Evolutionary conservation across 106 monocot genomes (phyloP).

Genomic region (Dendrobium chrysotoxum): DNA sequence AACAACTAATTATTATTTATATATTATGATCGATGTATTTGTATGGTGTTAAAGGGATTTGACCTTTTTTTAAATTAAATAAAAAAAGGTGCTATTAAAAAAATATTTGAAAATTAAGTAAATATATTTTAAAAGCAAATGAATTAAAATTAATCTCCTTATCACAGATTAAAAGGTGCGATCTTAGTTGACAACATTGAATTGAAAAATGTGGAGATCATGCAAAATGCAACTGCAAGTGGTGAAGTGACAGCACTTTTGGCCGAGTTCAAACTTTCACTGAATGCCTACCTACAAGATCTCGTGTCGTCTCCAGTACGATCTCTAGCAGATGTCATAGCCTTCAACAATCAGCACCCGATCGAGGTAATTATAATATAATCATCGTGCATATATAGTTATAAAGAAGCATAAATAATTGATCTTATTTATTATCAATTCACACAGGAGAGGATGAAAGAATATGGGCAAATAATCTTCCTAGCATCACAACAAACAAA

Average conservation of each 20-base stretch:
- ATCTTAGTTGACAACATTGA: conserved; percentile 30
- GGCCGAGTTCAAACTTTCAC: conserved; percentile 52
- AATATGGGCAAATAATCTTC: conserved; percentile 24
- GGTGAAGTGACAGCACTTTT: conserved; percentile 17
- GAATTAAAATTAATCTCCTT: no score
- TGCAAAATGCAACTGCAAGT: conserved; percentile 13
- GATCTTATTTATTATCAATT: no score
- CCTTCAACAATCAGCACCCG: conserved; percentile 45
- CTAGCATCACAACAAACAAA: conserved; percentile 20
- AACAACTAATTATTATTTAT: no score
- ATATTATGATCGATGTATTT: no score
- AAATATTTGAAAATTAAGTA: no score
- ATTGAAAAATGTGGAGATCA: conserved; percentile 28
- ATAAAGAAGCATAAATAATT: no score
- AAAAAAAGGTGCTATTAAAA: no score
- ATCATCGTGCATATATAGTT: no score
- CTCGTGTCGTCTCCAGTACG: conserved; percentile 43
- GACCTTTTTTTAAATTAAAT: no score
- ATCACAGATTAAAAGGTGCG: conserved; percentile 20
- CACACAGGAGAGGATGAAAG: conserved; percentile 18
- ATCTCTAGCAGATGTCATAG: conserved; percentile 50
- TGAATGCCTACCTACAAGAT: conserved; percentile 48
- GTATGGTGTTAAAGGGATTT: no score
- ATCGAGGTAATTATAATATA: conserved; percentile 22
- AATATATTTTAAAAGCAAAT: no score